phyloP scores from a whole-genome alignment of 2,329 filamentous ascomycete species.

The Fusarium dlaminii region DNA sequence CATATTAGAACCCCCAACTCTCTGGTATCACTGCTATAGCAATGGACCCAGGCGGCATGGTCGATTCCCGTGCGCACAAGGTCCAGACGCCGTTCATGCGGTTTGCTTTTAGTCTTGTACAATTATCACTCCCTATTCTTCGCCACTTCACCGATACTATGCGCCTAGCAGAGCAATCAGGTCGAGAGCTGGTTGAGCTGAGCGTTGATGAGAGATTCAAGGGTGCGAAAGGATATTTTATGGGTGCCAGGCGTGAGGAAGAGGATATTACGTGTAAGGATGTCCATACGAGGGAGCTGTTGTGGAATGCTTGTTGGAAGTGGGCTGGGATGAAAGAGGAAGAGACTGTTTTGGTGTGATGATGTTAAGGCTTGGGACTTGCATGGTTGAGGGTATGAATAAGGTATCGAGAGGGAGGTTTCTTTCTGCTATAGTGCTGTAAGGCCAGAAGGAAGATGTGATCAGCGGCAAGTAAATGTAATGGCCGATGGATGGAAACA shows the following conservation, averaged over 20 bases:
- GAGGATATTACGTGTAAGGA: constrained; percentile 7
- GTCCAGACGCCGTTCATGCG: constrained; percentile 13
- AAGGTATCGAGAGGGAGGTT: background rate
- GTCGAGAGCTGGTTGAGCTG: constrained; percentile 21
- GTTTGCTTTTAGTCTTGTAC: background rate
- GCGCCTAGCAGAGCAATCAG: constrained; percentile 20
- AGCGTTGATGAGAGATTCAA: constrained; percentile 15
- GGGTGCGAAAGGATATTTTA: constrained; percentile 12
- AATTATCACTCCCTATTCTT: constrained; percentile 1
- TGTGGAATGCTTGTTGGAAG: constrained; percentile 35
- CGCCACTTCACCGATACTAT: constrained; percentile 11
- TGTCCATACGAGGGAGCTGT: background rate
- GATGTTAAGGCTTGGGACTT: rapidly evolving
- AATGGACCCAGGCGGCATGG: constrained; percentile 37
- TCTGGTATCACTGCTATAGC: constrained; percentile 33
- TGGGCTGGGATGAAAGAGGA: constrained; percentile 16
- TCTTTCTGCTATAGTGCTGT: background rate
- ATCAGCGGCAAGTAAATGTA: background rate
- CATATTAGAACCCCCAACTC: constrained; percentile 17
- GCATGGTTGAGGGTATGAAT: background rate
- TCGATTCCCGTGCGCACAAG: constrained; percentile 33
- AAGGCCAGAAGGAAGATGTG: background rate
- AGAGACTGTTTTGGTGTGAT: constrained; percentile 16
- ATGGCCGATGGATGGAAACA: too few relatives aligned
- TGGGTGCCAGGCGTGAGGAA: background rate